Evolutionary conservation across 371 early-diverging fungal genomes (phyloP).

Genomic region (Rhizomucor pusillus): DNA sequence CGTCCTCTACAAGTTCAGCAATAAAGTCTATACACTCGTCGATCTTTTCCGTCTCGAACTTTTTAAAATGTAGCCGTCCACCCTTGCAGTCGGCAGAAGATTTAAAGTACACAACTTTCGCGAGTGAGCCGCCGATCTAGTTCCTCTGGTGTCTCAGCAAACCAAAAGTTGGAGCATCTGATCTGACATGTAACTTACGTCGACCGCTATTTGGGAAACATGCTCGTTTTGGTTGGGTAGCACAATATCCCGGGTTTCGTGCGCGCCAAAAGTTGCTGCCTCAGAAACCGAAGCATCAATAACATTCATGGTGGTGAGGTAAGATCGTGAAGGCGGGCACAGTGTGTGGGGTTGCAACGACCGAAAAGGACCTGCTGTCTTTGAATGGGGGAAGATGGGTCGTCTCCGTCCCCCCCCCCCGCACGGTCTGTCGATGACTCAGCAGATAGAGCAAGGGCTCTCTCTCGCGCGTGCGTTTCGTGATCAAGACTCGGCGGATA

Average conservation of each 20-base stretch:
- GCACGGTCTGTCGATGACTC: no score
- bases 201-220: conserved; percentile 90
- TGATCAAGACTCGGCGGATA: no score
- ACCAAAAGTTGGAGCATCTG: neutral
- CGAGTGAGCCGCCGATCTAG: conserved; percentile 90
- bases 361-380: no score
- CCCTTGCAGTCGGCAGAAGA: conserved; percentile 58
- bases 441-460: no score
- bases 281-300: conserved; percentile 69
- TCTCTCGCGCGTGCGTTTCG: no score
- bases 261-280: conserved; percentile 45
- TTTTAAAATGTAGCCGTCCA: conserved; percentile 90
- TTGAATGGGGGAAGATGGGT: no score
- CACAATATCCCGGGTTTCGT: conserved; percentile 75
- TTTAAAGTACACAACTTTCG: conserved; percentile 91
- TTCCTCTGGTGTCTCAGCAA: neutral
- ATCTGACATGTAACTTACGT: conserved; percentile 45
- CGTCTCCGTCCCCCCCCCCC: no score
- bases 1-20: conserved; percentile 61
- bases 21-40: conserved; percentile 89
- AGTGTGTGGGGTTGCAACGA: neutral
- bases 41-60: conserved; percentile 91
- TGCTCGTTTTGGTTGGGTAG: conserved; percentile 86
- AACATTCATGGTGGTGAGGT: conserved; percentile 51
- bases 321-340: neutral